Percentiles rank a stretch among this genome's conserved stretches.
phyloP scores from a whole-genome alignment of 352 stramenopile species.

The Pythium insidiosum region DNA sequence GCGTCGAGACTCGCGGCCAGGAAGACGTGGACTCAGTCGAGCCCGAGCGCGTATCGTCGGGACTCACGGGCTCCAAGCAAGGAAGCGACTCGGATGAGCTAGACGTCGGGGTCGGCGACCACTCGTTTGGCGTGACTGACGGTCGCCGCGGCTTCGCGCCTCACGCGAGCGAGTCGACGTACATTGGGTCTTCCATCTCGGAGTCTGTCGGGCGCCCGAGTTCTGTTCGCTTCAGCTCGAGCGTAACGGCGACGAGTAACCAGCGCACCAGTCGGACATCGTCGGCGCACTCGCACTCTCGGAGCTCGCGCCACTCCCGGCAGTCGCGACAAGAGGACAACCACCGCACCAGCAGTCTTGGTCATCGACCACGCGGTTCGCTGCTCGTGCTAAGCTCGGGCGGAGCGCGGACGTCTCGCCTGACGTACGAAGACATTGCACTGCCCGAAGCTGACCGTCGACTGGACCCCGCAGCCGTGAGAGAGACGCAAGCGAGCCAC shows the following conservation, averaged over 20 bases:
- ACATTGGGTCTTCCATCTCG: conserved; percentile 10
- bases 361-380: neutral
- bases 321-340: neutral
- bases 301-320: neutral
- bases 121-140: neutral
- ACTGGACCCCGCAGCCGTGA: too few species aligned
- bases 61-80: too few species aligned
- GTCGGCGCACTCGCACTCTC: neutral
- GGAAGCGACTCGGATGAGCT: too few species aligned
- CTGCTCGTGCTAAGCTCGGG: neutral
- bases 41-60: too few species aligned
- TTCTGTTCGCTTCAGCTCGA: too few species aligned
- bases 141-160: too few species aligned
- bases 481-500: neutral
- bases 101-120: neutral
- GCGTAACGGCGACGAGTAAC: too few species aligned
- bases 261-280: too few species aligned
- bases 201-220: too few species aligned
- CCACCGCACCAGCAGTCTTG: neutral
- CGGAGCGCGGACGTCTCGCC: too few species aligned
- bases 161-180: conserved; percentile 3
- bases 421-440: too few species aligned
- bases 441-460: too few species aligned
- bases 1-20: conserved; percentile 7
- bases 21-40: conserved; percentile 14